Percentiles rank a stretch among this genome's conserved stretches.
phyloP scores from a whole-genome alignment of 768 basidiomycete genomes.

The Auricularia heimuer region DNA sequence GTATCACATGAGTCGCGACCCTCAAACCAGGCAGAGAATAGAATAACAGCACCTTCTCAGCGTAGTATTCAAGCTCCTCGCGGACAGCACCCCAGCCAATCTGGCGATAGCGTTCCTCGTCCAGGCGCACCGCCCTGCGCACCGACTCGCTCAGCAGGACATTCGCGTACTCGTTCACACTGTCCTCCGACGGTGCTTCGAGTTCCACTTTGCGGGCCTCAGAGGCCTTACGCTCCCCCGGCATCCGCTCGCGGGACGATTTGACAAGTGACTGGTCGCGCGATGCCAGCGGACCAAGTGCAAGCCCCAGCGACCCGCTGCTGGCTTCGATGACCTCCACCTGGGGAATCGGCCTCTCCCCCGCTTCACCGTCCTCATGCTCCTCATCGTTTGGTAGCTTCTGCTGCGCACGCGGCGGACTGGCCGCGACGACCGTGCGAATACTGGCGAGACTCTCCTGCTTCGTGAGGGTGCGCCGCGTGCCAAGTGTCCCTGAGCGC shows the following conservation, averaged over 20 bases:
- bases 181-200: not conserved
- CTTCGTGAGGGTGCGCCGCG: constrained; percentile 23
- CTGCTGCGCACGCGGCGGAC: not conserved
- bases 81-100: constrained; percentile 47
- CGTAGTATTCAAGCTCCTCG: constrained; percentile 48
- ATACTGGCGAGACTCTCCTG: constrained; percentile 58
- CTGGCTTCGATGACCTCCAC: not conserved
- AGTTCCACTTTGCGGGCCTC: not conserved
- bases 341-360: not conserved
- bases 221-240: not conserved
- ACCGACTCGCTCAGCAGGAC: not conserved
- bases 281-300: not conserved
- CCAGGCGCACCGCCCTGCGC: constrained; percentile 24
- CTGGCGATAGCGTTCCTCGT: constrained; percentile 43
- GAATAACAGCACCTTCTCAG: constrained; percentile 40
- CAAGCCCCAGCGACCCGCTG: not conserved
- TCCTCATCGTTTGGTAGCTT: not conserved
- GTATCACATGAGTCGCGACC: not conserved
- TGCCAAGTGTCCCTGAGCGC: constrained; percentile 3
- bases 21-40: constrained; percentile 5
- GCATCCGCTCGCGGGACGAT: not conserved
- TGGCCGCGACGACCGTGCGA: constrained; percentile 41
- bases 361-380: not conserved
- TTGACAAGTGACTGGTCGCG: not conserved
- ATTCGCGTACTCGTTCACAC: not conserved